Base-by-base conservation (phyloP, 2,329 filamentous ascomycete genomes). In the Byssochlamys sp. region DNA sequence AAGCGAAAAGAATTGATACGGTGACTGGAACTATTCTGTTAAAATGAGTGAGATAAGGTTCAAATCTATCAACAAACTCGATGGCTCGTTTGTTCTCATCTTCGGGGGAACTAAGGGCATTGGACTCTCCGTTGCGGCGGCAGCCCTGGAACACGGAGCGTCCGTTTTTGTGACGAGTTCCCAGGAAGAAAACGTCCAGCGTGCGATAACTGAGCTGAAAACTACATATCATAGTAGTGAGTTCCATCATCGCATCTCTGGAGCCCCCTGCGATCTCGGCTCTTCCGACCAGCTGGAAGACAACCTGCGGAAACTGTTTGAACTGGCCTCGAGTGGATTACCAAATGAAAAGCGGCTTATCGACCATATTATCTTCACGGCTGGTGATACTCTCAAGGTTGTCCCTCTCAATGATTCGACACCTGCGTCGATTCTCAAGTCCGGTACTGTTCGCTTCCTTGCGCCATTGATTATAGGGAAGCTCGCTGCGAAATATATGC, bases 41-140 rank as follows among this genome's bases (percentile, higher is more conserved):
- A 35, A 35, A 10, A 35, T 35, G 33, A 14, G 33, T 35, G 33
- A 35, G 33, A 35, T 35, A 35, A 10, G 33, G 7, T 51, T 54
- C 35, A 66, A 65, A 61, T 69, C 65, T 28, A 63, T 59, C 19
- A 71, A 71, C 63, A 81, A 80, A 65, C 77, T 82, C 31, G 60
- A 69, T 19, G 69, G 67, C 61, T 67, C 71, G 28, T 76, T 74
- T 33, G 69, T 83, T 56, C 73, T 83, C 56, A 68, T 83, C 60
- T 71, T 82, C 26, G 81, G 81, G 24, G 80, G 79, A 45, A 78
- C 77, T 50, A 73, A 75, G 51, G 81, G 81, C 56, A 77, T 83
- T 48, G 81, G 81, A 45, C 81, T 75, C 64, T 70, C 67, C 58
- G 75, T 79, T 7, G 80, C 80, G 55, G 77, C 81, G 74, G 78